phyloP scores from a whole-genome alignment of 2,329 filamentous ascomycete species.

The Nothophoma quercina region DNA sequence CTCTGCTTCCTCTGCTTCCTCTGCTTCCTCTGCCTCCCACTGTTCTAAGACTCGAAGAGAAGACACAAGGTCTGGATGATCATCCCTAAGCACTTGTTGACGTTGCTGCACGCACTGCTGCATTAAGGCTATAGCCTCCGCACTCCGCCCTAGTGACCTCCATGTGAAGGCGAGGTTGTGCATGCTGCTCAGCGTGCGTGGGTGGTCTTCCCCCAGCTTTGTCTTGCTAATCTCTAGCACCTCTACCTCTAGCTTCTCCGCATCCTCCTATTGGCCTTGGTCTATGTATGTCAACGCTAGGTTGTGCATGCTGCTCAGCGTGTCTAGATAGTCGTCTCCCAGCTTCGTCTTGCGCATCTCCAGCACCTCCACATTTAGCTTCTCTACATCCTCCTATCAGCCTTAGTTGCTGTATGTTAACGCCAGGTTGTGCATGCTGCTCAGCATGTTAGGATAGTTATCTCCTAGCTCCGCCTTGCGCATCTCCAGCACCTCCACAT shows the following conservation, averaged over 20 bases:
- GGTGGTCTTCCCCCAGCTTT: neutral
- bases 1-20: no score
- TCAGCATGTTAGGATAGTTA: no score
- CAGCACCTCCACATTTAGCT: no score
- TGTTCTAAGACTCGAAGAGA: neutral
- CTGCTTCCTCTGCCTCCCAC: neutral
- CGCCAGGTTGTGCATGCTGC: no score
- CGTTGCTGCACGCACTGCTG: neutral
- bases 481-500: no score
- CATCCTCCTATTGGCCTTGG: neutral
- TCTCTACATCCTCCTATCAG: no score
- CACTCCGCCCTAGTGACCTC: neutral
- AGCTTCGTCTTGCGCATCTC: no score
- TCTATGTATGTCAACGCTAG: neutral
- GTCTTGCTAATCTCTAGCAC: neutral
- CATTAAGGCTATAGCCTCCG: neutral
- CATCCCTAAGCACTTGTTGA: neutral
- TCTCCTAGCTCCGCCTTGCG: no score
- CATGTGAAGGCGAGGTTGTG: neutral
- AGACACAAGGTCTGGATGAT: neutral
- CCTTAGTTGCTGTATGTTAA: no score
- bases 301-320: no score
- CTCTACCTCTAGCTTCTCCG: neutral
- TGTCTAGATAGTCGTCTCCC: no score
- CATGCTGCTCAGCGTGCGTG: neutral